phyloP scores from a whole-genome alignment of 2,329 filamentous ascomycete genomes.

The Leptosphaerulina australis region DNA sequence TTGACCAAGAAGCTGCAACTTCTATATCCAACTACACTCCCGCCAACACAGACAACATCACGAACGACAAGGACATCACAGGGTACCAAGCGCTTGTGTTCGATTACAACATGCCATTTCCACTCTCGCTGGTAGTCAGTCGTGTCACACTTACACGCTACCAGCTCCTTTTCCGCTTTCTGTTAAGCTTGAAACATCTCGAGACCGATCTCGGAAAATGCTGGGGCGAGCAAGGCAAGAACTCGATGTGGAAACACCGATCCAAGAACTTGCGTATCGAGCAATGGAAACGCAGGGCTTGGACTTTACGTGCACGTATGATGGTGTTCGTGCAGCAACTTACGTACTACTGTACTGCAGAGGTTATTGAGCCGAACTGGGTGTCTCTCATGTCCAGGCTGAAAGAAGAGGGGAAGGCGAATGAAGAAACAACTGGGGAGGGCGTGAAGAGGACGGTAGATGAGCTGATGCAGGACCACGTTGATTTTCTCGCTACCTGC shows the following conservation, averaged over 20 bases:
- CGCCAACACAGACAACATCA: constrained; percentile 60
- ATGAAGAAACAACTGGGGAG: constrained; percentile 42
- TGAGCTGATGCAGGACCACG: constrained; percentile 98
- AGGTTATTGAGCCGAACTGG: constrained; percentile 99
- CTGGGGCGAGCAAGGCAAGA: constrained; percentile 89
- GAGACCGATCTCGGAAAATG: constrained; percentile 84
- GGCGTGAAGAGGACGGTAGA: constrained; percentile 82
- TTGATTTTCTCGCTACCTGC: constrained; percentile 96
- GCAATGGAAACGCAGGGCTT: constrained; percentile 90
- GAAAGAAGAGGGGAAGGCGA: constrained; percentile 56
- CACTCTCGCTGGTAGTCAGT: constrained; percentile 91
- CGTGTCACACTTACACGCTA: constrained; percentile 97
- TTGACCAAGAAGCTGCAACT: constrained; percentile 77
- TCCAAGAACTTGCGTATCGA: constrained; percentile 76
- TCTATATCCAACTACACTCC: constrained; percentile 74
- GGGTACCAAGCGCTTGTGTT: constrained; percentile 93
- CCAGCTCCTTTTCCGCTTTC: constrained; percentile 92
- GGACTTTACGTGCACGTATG: constrained; percentile 92
- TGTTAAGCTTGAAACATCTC: constrained; percentile 85
- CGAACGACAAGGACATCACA: constrained; percentile 83
- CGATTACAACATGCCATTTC: constrained; percentile 93
- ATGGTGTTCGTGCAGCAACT: constrained; percentile 96
- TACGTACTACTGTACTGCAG: constrained; percentile 93
- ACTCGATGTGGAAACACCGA: constrained; percentile 80
- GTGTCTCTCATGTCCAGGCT: constrained; percentile 88